phyloP scores from a whole-genome alignment of 441 rosid genomes.

The Pelargonium exstipulatum region DNA sequence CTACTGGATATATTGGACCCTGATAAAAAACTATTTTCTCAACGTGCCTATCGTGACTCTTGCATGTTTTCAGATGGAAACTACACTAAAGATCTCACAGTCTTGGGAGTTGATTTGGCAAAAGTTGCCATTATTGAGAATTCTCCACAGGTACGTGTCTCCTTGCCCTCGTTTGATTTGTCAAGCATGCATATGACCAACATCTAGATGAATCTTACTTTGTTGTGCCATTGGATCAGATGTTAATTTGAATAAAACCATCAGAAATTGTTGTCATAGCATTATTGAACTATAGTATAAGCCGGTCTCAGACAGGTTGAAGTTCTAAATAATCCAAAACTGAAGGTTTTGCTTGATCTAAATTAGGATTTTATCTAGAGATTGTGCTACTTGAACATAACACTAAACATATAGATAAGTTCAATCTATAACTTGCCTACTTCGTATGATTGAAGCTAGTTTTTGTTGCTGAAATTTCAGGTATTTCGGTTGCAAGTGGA shows the following conservation, averaged over 20 bases:
- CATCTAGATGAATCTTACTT: background rate
- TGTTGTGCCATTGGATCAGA: background rate
- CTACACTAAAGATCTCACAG: constrained; percentile 83
- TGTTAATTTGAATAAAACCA: background rate
- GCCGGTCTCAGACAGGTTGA: background rate
- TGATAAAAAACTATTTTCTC: constrained; percentile 79
- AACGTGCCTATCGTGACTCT: constrained; percentile 87
- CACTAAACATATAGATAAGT: background rate
- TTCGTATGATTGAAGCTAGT: background rate
- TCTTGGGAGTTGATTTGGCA: constrained; percentile 92
- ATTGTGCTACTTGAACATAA: background rate
- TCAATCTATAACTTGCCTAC: background rate
- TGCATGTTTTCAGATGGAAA: constrained; percentile 93
- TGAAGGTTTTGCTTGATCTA: background rate
- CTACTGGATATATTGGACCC: constrained; percentile 95
- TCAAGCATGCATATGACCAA: background rate
- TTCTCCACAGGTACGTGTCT: constrained; percentile 80
- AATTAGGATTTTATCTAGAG: background rate
- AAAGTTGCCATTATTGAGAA: constrained; percentile 80
- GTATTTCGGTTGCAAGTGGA: constrained; percentile 98
- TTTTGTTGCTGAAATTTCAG: constrained; percentile 30
- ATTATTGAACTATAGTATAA: background rate
- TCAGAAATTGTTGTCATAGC: background rate
- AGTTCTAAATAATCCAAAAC: background rate
- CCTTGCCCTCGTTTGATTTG: background rate